Percentiles rank a stretch among this genome's conserved stretches.
Evolutionary conservation across 1,139 yeast species (phyloP).

Genomic region (Magnusiomyces suaveolens): DNA sequence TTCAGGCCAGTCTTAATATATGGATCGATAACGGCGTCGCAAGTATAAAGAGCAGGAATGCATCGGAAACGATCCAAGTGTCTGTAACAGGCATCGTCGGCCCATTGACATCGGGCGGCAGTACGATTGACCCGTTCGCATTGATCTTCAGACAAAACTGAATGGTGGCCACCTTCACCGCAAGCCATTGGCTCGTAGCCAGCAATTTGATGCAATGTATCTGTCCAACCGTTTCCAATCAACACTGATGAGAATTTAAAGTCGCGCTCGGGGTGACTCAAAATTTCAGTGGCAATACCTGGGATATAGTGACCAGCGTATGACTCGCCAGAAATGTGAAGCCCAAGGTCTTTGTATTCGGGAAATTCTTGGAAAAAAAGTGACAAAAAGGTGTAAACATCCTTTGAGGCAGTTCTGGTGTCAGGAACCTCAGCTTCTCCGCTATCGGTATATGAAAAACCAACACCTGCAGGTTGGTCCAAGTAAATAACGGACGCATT

Average conservation of each 20-base stretch:
- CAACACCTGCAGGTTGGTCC: conserved; percentile 93
- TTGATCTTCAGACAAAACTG: conserved; percentile 51
- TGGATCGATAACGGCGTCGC: conserved; percentile 43
- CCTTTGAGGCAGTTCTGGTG: conserved; percentile 67
- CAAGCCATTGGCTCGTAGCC: conserved; percentile 78
- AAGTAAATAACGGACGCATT: conserved; percentile 85
- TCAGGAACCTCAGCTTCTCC: conserved; percentile 35
- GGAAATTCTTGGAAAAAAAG: conserved; percentile 70
- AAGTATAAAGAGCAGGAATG: conserved; percentile 79
- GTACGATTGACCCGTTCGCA: conserved; percentile 48
- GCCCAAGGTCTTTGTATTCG: conserved; percentile 43
- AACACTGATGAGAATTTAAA: conserved; percentile 62
- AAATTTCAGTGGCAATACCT: conserved; percentile 62
- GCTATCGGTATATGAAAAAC: conserved; percentile 67
- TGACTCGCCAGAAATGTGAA: conserved; percentile 83
- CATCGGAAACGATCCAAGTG: conserved; percentile 42
- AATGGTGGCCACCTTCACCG: conserved; percentile 67
- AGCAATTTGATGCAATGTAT: conserved; percentile 57
- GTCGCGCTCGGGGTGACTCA: conserved; percentile 49
- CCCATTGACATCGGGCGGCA: conserved; percentile 48
- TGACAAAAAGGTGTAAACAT: conserved; percentile 68
- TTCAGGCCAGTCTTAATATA: conserved; percentile 53
- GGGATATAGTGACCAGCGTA: conserved; percentile 88
- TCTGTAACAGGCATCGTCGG: conserved; percentile 45
- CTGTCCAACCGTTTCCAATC: conserved; percentile 81